Evolutionary conservation across 2,329 filamentous ascomycete species (phyloP).

Genomic region (Fusarium buxicola): DNA sequence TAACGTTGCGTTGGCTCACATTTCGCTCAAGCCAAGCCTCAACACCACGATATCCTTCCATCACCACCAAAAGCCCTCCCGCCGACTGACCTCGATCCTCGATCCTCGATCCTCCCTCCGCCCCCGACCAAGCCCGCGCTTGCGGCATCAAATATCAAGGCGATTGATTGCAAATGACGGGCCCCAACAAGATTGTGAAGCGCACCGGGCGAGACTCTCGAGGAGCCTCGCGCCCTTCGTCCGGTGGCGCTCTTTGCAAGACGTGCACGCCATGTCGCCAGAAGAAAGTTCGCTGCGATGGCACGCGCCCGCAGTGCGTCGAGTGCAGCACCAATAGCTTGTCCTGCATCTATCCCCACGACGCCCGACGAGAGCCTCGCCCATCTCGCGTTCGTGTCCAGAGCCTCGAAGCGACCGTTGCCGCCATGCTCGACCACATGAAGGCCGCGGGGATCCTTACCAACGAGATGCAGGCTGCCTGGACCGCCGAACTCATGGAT

Average conservation of each 20-base stretch:
- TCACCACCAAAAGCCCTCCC: not conserved
- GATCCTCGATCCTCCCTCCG: not conserved
- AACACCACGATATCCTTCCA: slow-evolving; percentile 10
- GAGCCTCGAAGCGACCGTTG: slow-evolving; percentile 47
- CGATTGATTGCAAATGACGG: slow-evolving; percentile 36
- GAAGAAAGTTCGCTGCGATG: slow-evolving; percentile 53
- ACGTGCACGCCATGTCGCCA: slow-evolving; percentile 52
- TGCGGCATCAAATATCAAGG: slow-evolving; percentile 9
- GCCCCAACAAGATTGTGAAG: slow-evolving; percentile 40
- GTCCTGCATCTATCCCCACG: slow-evolving; percentile 50
- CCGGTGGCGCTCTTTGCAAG: slow-evolving; percentile 48
- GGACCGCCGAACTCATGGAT: slow-evolving; percentile 47
- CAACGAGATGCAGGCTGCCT: slow-evolving; percentile 43
- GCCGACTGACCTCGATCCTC: not conserved
- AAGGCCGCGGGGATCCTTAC: slow-evolving; percentile 47
- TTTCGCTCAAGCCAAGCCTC: slow-evolving; percentile 17
- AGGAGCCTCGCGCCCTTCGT: slow-evolving; percentile 34
- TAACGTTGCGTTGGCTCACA: slow-evolving; percentile 11
- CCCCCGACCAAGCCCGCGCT: slow-evolving; percentile 12
- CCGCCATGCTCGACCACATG: slow-evolving; percentile 50
- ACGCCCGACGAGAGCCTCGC: slow-evolving; percentile 49
- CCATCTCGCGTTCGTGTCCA: slow-evolving; percentile 49
- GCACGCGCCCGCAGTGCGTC: slow-evolving; percentile 48
- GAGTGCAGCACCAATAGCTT: slow-evolving; percentile 47
- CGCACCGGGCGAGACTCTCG: slow-evolving; percentile 39